Conservation (phyloP, 768 basidiomycete genomes). For the Russula sp. region DNA sequence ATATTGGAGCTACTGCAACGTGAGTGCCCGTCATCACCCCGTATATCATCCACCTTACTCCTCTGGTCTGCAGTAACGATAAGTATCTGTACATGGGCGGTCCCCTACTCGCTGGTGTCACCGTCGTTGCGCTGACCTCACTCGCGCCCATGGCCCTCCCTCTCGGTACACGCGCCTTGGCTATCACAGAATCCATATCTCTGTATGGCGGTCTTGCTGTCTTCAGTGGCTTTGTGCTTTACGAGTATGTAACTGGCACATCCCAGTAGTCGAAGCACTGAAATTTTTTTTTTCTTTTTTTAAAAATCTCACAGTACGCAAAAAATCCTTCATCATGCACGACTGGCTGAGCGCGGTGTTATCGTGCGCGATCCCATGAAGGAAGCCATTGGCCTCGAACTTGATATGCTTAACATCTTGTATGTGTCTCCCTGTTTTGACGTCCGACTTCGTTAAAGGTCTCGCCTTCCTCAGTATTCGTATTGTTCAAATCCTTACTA, state of each 20-base stretch:
- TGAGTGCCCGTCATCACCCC: conserved; percentile 28
- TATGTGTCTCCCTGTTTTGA: conserved; percentile 32
- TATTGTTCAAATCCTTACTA: conserved; percentile 70
- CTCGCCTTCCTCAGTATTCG: conserved; percentile 48
- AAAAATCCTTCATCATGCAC: conserved; percentile 73
- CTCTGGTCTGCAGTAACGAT: conserved; percentile 45
- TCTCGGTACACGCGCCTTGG: conserved; percentile 69
- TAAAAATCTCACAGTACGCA: conserved; percentile 60
- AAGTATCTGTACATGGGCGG: conserved; percentile 83
- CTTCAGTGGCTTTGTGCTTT: conserved; percentile 82
- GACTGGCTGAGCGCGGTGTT: conserved; percentile 60
- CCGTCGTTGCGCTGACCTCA: conserved; percentile 81
- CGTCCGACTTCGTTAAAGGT: conserved; percentile 22
- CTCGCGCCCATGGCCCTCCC: conserved; percentile 88
- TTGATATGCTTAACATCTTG: conserved; percentile 92
- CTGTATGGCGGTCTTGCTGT: conserved; percentile 87
- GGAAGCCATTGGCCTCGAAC: conserved; percentile 71
- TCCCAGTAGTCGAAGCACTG: background rate
- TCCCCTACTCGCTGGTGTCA: conserved; percentile 82
- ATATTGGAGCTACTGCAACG: conserved; percentile 85
- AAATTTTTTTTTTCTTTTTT: conserved; percentile 2
- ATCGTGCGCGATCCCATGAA: conserved; percentile 69
- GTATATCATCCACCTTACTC: background rate
- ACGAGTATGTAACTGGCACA: conserved; percentile 49
- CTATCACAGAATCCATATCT: conserved; percentile 68